Conservation (phyloP, 2,329 filamentous ascomycete species). For the Diaporthe nobilis region DNA sequence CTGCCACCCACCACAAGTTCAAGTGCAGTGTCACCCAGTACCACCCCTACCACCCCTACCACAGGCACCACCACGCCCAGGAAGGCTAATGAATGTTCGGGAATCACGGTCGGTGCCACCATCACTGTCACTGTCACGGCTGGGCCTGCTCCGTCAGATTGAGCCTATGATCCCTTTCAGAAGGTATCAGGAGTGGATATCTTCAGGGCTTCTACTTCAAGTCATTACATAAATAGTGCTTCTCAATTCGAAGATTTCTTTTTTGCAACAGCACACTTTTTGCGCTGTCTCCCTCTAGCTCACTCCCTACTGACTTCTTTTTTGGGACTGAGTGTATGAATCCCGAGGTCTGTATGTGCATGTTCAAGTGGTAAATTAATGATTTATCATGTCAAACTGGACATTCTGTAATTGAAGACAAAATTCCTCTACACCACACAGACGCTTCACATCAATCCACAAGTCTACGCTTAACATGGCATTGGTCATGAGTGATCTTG, state of each 20-base stretch:
- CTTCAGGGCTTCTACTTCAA: no score
- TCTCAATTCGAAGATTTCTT: background rate
- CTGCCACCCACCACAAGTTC: background rate
- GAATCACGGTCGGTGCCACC: background rate
- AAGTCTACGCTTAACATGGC: no score
- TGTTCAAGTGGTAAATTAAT: no score
- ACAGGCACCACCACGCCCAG: background rate
- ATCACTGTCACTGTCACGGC: background rate
- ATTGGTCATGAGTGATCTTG: no score
- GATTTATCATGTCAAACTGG: no score
- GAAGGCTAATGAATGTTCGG: background rate
- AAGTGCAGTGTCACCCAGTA: background rate
- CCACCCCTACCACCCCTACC: background rate
- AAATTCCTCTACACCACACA: no score
- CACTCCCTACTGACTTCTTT: no score
- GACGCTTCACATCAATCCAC: no score
- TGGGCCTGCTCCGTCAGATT: background rate
- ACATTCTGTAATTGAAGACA: no score
- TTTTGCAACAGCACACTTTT: background rate
- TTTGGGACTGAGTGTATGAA: no score
- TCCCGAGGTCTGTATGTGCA: no score
- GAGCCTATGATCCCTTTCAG: background rate
- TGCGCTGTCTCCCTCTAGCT: no score
- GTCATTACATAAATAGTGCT: background rate
- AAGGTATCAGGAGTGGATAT: background rate